These are phyloP conservation scores for Verticillium zaregamsianum DNA, from an alignment of 2,329 filamentous ascomycete species.

Conservation along the genomic window DNA sequence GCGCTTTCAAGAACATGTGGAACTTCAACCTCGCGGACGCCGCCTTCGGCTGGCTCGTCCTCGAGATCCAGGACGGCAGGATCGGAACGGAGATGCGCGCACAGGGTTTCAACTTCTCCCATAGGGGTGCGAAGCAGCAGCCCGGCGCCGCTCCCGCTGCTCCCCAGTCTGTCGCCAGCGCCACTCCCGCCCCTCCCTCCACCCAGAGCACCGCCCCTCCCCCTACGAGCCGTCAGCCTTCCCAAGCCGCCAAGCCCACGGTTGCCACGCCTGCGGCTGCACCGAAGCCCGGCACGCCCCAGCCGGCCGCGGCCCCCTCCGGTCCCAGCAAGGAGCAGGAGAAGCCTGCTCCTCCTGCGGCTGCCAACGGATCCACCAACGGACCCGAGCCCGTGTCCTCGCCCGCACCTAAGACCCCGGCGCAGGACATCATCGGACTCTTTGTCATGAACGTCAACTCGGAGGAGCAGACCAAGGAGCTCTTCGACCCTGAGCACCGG, in stretches of 20 bases:
- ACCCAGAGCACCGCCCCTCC: conserved; percentile 29
- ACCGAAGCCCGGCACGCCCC: conserved; percentile 39
- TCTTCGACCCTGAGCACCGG: conserved; percentile 81
- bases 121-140: conserved; percentile 80
- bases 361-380: conserved; percentile 50
- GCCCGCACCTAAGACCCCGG: conserved; percentile 53
- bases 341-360: conserved; percentile 39
- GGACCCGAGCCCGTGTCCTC: conserved; percentile 50
- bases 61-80: conserved; percentile 91
- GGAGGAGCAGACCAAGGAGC: conserved; percentile 75
- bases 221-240: conserved; percentile 29
- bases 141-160: conserved; percentile 32
- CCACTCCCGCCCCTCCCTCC: conserved; percentile 31
- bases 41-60: conserved; percentile 90
- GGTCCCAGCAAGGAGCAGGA: conserved; percentile 52
- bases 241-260: conserved; percentile 34
- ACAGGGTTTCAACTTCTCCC: conserved; percentile 98
- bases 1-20: conserved; percentile 99
- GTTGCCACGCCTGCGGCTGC: conserved; percentile 30
- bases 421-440: conserved; percentile 72
- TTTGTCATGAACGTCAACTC: conserved; percentile 85
- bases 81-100: conserved; percentile 99
- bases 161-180: conserved; percentile 23
- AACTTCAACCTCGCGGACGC: conserved; percentile 98
- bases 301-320: conserved; percentile 38